phyloP scores from a whole-genome alignment of 2,329 filamentous ascomycete genomes.

The Ceratocystis albifundus region DNA sequence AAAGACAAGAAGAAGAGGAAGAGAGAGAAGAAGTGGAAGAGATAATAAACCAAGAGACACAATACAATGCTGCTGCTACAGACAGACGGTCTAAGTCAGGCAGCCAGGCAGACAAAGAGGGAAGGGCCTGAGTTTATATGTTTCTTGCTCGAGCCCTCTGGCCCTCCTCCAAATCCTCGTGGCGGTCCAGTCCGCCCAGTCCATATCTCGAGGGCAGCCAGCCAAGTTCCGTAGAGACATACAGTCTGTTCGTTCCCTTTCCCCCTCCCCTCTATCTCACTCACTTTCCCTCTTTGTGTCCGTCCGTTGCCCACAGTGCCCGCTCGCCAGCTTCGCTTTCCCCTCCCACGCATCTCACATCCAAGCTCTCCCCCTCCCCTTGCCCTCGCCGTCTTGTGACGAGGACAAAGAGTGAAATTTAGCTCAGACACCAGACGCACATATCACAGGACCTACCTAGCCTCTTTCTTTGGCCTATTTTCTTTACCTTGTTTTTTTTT shows the following conservation, averaged over 20 bases:
- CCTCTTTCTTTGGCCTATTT: too few species aligned
- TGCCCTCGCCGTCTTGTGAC: neutral
- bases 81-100: neutral
- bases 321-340: neutral
- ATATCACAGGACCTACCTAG: slow-evolving; percentile 4
- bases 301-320: neutral
- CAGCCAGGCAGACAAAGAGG: neutral
- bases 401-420: slow-evolving; percentile 9
- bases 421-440: neutral
- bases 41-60: slow-evolving; percentile 9
- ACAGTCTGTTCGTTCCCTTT: neutral
- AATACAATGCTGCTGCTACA: neutral
- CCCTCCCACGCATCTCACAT: neutral
- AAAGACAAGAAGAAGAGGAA: neutral
- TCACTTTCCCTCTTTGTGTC: neutral
- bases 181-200: neutral
- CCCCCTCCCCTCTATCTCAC: neutral
- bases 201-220: neutral
- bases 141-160: slow-evolving; percentile 1
- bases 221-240: neutral
- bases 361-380: neutral
- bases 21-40: neutral
- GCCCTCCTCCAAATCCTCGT: neutral
- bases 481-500: too few species aligned
- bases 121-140: slow-evolving; percentile 12